A percentile compares a stretch with the other conserved stretches of the same genome.
Evolutionary conservation across 2,329 filamentous ascomycete species (phyloP).

Genomic region (Trichoderma lentiforme): DNA sequence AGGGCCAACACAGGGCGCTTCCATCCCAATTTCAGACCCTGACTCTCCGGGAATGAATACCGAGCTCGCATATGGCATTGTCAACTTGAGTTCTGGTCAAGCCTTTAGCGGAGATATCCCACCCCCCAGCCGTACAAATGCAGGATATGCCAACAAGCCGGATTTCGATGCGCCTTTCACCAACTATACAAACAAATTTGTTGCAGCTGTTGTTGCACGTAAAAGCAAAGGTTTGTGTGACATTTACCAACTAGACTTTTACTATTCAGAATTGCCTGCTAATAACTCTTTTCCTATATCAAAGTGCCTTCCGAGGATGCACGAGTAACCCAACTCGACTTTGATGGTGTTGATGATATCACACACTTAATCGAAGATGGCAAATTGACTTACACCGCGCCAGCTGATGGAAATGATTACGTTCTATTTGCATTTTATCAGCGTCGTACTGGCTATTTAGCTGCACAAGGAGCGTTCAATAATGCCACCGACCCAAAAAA

Average conservation of each 20-base stretch:
- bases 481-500: neutral
- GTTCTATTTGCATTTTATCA: neutral
- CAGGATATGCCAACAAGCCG: conserved; percentile 6
- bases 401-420: neutral
- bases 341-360: neutral
- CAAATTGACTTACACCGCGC: neutral
- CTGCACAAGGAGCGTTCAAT: conserved; percentile 2
- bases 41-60: conserved; percentile 9
- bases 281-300: neutral
- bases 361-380: neutral
- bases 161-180: neutral
- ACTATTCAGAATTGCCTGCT: neutral
- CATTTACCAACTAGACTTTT: neutral
- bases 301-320: neutral
- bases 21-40: neutral
- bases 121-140: neutral
- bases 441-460: conserved; percentile 1
- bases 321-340: neutral
- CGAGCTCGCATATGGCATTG: neutral
- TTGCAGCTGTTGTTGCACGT: conserved; percentile 3
- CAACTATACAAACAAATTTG: neutral
- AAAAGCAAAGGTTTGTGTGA: neutral
- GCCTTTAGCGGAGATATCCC: neutral
- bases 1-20: conserved; percentile 9
- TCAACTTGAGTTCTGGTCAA: neutral